phyloP scores from a whole-genome alignment of 139 green algal genomes.

The Dunaliella primolecta region DNA sequence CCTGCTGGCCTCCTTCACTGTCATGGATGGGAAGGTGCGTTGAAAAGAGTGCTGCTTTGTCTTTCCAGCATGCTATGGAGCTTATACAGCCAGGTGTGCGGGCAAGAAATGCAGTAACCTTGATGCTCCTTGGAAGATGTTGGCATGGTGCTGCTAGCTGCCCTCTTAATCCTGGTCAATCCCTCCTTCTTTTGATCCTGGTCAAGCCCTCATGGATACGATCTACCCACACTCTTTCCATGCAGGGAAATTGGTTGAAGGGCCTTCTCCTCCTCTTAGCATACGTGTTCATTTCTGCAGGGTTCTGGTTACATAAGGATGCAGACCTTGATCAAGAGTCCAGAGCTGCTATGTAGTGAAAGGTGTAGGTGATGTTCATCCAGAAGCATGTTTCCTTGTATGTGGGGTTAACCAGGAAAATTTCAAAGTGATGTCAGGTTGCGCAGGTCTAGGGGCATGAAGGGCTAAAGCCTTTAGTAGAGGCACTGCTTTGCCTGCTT shows the following conservation, averaged over 20 bases:
- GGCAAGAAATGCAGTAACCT: no score
- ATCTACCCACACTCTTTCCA: background rate
- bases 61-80: no score
- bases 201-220: background rate
- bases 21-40: background rate
- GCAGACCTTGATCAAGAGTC: constrained; percentile 15
- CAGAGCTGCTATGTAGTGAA: background rate
- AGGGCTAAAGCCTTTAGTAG: no score
- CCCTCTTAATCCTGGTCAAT: background rate
- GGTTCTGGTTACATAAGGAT: constrained; percentile 63
- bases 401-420: no score
- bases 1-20: background rate
- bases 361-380: no score
- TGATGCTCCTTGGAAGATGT: no score
- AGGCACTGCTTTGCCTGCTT: no score
- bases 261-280: constrained; percentile 67
- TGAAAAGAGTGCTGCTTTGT: no score
- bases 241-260: constrained; percentile 67
- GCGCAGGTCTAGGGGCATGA: background rate
- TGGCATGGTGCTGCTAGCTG: no score
- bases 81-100: no score
- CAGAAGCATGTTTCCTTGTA: no score
- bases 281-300: constrained; percentile 63
- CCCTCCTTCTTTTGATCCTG: background rate
- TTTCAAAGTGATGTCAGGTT: no score